These are phyloP conservation scores for Saccharata proteae DNA, from an alignment of 2,329 filamentous ascomycete species.

Conservation along the genomic window DNA sequence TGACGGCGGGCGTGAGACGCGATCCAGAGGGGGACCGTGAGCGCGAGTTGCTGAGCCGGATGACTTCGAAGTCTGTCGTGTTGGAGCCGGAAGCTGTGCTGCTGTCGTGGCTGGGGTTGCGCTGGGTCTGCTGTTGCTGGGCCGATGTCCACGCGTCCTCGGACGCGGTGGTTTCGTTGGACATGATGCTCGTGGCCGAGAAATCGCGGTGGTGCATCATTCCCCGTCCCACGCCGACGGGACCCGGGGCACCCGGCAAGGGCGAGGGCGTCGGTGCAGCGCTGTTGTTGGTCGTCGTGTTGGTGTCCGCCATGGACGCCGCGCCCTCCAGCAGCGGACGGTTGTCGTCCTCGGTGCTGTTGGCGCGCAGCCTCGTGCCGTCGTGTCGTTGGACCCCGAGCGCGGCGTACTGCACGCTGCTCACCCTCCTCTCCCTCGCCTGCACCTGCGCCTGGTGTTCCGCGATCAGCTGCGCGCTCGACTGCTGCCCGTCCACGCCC, in stretches of 20 bases:
- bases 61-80: conserved; percentile 31
- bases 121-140: conserved; percentile 8
- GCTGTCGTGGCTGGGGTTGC: conserved; percentile 12
- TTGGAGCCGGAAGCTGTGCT: conserved; percentile 12
- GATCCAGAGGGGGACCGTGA: conserved; percentile 15
- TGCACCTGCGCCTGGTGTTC: conserved; percentile 50
- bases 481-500: conserved; percentile 5
- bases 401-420: conserved; percentile 64
- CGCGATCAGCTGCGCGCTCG: conserved; percentile 36
- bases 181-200: conserved; percentile 30
- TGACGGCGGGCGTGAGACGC: conserved; percentile 9
- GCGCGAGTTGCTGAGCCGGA: conserved; percentile 27
- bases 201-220: conserved; percentile 27
- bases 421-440: conserved; percentile 54
- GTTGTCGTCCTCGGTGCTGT: conserved; percentile 60
- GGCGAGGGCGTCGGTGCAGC: too few species aligned
- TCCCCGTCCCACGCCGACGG: conserved; percentile 16
- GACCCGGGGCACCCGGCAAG: too few species aligned
- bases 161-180: conserved; percentile 24
- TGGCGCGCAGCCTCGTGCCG: conserved; percentile 61
- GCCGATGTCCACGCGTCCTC: conserved; percentile 25
- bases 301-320: conserved; percentile 44
- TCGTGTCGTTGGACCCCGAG: conserved; percentile 67
- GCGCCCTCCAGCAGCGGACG: conserved; percentile 60
- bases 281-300: conserved; percentile 16